phyloP scores from a whole-genome alignment of 2,329 filamentous ascomycete species.

The Talaromyces rugulosus region DNA sequence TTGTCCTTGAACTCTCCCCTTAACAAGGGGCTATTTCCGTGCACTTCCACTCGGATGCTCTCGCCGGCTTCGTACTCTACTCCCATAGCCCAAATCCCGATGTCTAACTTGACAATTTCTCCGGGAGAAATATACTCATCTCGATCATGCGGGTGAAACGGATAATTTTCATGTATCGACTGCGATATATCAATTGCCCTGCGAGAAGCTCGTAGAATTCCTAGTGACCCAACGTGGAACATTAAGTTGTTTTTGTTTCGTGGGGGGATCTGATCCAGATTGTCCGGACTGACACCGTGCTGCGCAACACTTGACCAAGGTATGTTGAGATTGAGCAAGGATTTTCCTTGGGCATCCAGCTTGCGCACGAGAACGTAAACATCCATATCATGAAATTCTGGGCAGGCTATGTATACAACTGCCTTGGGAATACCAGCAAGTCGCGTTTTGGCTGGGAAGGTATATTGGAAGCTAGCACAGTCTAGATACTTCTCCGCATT shows the following conservation, averaged over 20 bases:
- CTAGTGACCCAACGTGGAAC: slow-evolving; percentile 12
- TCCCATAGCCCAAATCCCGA: slow-evolving; percentile 44
- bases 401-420: slow-evolving; percentile 40
- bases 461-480: slow-evolving; percentile 28
- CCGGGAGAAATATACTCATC: slow-evolving; percentile 39
- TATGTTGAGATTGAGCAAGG: slow-evolving; percentile 39
- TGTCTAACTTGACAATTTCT: slow-evolving; percentile 40
- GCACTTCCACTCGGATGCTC: slow-evolving; percentile 14
- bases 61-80: slow-evolving; percentile 42
- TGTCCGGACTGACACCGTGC: background rate
- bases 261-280: background rate
- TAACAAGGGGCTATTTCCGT: slow-evolving; percentile 6
- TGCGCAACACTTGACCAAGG: slow-evolving; percentile 24
- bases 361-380: slow-evolving; percentile 45
- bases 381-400: slow-evolving; percentile 40
- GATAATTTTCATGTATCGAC: slow-evolving; percentile 23
- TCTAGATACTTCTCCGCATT: slow-evolving; percentile 22
- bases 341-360: slow-evolving; percentile 36
- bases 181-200: slow-evolving; percentile 28
- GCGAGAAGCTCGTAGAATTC: slow-evolving; percentile 42
- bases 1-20: slow-evolving; percentile 3
- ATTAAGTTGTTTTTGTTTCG: background rate
- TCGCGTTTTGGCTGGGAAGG: slow-evolving; percentile 31
- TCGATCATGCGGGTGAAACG: slow-evolving; percentile 34
- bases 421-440: slow-evolving; percentile 44